Evolutionary conservation across 257 asterid genomes (phyloP).

Genomic region (Salvia hispanica): DNA sequence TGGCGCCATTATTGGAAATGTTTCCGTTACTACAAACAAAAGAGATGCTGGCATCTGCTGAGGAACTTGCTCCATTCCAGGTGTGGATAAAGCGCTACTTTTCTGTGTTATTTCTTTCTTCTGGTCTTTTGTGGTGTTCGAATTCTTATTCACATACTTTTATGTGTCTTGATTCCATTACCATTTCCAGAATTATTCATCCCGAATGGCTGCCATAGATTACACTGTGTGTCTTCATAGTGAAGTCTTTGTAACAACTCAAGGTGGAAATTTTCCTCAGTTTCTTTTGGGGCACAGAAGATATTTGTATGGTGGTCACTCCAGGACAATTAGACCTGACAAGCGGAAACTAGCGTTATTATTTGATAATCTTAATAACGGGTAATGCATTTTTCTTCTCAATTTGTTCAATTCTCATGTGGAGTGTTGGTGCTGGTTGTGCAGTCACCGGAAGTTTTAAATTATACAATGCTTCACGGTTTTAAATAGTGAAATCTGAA

Average conservation of each 20-base stretch:
- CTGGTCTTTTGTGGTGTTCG: constrained; percentile 1
- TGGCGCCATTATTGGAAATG: constrained; percentile 94
- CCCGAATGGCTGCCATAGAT: constrained; percentile 99
- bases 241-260: constrained; percentile 98
- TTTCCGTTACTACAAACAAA: constrained; percentile 91
- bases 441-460: constrained; percentile 1
- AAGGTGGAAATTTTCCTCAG: constrained; percentile 98
- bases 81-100: constrained; percentile 39
- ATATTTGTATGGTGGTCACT: constrained; percentile 87
- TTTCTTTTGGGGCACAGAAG: constrained; percentile 97
- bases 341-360: constrained; percentile 80
- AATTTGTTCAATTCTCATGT: constrained; percentile 7
- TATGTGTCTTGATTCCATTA: constrained; percentile 41
- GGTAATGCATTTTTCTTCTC: constrained; percentile 55
- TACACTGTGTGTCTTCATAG: constrained; percentile 98
- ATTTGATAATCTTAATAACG: constrained; percentile 81
- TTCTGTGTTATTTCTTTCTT: constrained; percentile 12
- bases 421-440: constrained; percentile 5
- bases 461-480: constrained; percentile 14
- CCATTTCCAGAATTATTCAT: constrained; percentile 77
- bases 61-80: constrained; percentile 93
- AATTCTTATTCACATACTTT: constrained; percentile 12
- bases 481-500: constrained; percentile 11
- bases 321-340: constrained; percentile 90
- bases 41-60: constrained; percentile 81